These are phyloP conservation scores for Aeschynomene evenia DNA, from an alignment of 306 rosid species.

Conservation along the genomic window DNA sequence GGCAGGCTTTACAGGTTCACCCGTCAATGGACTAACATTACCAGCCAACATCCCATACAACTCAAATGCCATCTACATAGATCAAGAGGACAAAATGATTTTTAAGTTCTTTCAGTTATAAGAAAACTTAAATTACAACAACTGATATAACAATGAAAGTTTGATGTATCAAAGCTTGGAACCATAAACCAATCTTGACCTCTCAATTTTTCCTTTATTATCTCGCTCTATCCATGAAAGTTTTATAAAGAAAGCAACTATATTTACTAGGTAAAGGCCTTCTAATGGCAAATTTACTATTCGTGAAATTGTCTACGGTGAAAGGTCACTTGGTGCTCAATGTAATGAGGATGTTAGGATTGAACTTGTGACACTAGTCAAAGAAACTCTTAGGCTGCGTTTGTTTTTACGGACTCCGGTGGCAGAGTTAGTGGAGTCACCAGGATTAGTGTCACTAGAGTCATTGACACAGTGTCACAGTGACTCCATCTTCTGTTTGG, in stretches of 20 bases:
- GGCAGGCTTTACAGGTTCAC: constrained; percentile 90
- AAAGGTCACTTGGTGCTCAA: not conserved
- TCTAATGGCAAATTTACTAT: not conserved
- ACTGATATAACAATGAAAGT: not conserved
- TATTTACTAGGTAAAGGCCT: not conserved
- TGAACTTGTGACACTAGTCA: not conserved
- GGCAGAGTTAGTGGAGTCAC: too few relatives aligned
- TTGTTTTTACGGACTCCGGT: too few relatives aligned
- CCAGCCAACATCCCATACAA: constrained; percentile 91
- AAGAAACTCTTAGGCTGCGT: too few relatives aligned
- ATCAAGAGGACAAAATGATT: constrained; percentile 21
- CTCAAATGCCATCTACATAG: constrained; percentile 89
- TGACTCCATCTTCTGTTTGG: too few relatives aligned
- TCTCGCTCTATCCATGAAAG: not conserved
- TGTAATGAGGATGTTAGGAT: not conserved
- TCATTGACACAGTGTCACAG: too few relatives aligned
- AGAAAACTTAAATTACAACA: not conserved
- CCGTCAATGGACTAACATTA: constrained; percentile 80
- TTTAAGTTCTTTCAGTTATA: constrained; percentile 7
- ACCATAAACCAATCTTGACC: constrained; percentile 12
- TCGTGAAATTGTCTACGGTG: too few relatives aligned
- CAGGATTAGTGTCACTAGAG: too few relatives aligned
- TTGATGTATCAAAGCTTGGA: not conserved
- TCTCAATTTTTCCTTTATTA: not conserved
- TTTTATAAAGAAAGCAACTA: not conserved